Conservation (phyloP, 257 asterid species). For the Verbena officinalis region DNA sequence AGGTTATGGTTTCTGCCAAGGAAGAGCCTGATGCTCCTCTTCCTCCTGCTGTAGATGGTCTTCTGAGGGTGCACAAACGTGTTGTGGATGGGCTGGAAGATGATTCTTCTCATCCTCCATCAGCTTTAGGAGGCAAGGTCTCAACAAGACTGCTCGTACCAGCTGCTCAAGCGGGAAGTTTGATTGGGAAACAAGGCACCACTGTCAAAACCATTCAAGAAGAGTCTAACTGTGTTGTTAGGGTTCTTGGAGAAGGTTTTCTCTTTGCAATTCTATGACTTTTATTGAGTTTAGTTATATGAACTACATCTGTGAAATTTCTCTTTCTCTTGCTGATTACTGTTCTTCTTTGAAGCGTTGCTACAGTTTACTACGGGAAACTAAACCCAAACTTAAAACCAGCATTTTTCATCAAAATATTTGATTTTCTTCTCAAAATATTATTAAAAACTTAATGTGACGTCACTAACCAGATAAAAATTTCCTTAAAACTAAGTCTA, state of each 20-base stretch:
- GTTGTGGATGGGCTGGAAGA: conserved; percentile 84
- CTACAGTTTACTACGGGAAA: too few species aligned
- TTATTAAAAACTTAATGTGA: too few species aligned
- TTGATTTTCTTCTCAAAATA: too few species aligned
- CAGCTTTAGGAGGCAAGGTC: conserved; percentile 60
- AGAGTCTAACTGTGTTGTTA: conserved; percentile 81
- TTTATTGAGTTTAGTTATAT: conserved; percentile 21
- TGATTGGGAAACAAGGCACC: conserved; percentile 92
- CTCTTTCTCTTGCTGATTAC: conserved; percentile 2
- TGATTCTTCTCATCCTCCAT: conserved; percentile 66
- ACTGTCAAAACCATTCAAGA: conserved; percentile 94
- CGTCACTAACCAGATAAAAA: too few species aligned
- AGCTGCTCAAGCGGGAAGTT: conserved; percentile 92
- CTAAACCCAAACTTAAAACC: too few species aligned
- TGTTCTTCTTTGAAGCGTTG: background rate
- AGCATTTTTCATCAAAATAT: too few species aligned
- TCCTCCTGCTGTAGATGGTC: conserved; percentile 97
- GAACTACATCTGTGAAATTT: conserved; percentile 10
- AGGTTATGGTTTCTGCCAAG: conserved; percentile 98
- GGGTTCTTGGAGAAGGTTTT: conserved; percentile 90
- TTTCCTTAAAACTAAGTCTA: too few species aligned
- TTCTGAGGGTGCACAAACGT: conserved; percentile 85
- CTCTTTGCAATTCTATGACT: conserved; percentile 27
- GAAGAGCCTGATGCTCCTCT: conserved; percentile 86
- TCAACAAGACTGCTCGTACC: conserved; percentile 85